Evolutionary conservation across 305 asterid species (phyloP).

Genomic region (Ajuga reptans): DNA sequence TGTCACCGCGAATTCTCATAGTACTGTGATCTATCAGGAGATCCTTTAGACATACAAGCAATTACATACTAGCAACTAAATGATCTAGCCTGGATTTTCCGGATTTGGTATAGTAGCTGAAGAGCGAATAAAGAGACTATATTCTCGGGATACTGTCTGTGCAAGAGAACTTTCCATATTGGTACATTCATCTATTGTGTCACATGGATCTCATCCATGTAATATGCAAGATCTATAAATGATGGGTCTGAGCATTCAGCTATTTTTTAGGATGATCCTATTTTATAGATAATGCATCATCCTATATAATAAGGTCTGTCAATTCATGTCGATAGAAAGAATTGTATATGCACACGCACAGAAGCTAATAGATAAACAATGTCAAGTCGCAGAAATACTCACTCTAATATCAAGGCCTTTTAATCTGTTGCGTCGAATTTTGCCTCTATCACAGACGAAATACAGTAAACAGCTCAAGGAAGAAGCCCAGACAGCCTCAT

Average conservation of each 20-base stretch:
- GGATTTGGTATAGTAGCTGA: background rate
- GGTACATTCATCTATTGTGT: background rate
- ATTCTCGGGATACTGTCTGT: background rate
- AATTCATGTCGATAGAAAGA: background rate
- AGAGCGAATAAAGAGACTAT: slow-evolving; percentile 1
- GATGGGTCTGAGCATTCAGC: background rate
- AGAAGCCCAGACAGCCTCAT: slow-evolving; percentile 98
- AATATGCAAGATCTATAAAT: slow-evolving; percentile 3
- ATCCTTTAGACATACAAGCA: background rate
- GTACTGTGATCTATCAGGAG: background rate
- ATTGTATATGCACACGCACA: background rate
- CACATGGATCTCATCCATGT: background rate
- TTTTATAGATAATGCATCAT: background rate
- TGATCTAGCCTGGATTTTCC: background rate
- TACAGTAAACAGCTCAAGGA: slow-evolving; percentile 88
- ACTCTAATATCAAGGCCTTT: slow-evolving; percentile 94
- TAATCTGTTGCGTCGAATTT: slow-evolving; percentile 85
- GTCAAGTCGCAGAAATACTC: slow-evolving; percentile 35
- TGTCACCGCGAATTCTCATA: background rate
- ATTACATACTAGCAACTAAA: background rate
- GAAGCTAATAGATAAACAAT: slow-evolving; percentile 14
- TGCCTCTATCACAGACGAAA: slow-evolving; percentile 92
- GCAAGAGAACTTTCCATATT: background rate
- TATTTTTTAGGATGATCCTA: slow-evolving; percentile 4
- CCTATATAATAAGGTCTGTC: background rate